Evolutionary conservation across 2,329 filamentous ascomycete genomes (phyloP).

Genomic region (Diplodia intermedia): DNA sequence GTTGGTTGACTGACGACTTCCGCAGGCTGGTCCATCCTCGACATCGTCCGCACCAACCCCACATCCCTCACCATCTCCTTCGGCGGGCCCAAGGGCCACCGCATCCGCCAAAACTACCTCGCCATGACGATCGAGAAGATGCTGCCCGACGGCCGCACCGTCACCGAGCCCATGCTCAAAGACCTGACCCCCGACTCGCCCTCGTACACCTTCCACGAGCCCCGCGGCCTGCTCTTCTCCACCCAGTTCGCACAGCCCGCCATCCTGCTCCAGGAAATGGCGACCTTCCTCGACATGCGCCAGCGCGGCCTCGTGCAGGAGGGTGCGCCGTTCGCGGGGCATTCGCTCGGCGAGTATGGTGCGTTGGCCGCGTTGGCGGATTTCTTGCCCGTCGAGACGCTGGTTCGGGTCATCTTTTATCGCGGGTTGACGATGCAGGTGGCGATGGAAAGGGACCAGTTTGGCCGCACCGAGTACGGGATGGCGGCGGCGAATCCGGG

Average conservation of each 20-base stretch:
- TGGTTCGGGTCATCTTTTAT: slow-evolving; percentile 33
- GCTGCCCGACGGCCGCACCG: not conserved
- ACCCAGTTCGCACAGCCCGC: slow-evolving; percentile 41
- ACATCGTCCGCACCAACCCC: slow-evolving; percentile 51
- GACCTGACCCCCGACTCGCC: slow-evolving; percentile 14
- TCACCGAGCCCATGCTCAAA: not conserved
- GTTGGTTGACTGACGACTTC: not conserved
- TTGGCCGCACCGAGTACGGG: not conserved
- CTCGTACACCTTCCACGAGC: slow-evolving; percentile 36
- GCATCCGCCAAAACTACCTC: slow-evolving; percentile 48
- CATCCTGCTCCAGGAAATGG: slow-evolving; percentile 21
- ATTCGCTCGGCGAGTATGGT: slow-evolving; percentile 37
- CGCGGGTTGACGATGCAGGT: slow-evolving; percentile 18
- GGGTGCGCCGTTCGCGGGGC: slow-evolving; percentile 33
- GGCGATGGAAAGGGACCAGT: not conserved
- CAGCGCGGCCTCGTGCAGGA: slow-evolving; percentile 27
- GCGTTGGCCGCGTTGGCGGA: slow-evolving; percentile 35
- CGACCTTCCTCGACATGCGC: slow-evolving; percentile 31
- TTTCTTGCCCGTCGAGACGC: slow-evolving; percentile 36
- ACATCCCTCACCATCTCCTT: slow-evolving; percentile 50
- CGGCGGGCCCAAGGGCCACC: slow-evolving; percentile 44
- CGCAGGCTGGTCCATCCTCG: slow-evolving; percentile 42
- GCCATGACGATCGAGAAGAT: slow-evolving; percentile 34
- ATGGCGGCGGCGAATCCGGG: slow-evolving; percentile 1
- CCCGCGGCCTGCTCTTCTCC: slow-evolving; percentile 36